Base-by-base conservation (phyloP, 169 alveolate genomes). In the Neospora caninum region DNA sequence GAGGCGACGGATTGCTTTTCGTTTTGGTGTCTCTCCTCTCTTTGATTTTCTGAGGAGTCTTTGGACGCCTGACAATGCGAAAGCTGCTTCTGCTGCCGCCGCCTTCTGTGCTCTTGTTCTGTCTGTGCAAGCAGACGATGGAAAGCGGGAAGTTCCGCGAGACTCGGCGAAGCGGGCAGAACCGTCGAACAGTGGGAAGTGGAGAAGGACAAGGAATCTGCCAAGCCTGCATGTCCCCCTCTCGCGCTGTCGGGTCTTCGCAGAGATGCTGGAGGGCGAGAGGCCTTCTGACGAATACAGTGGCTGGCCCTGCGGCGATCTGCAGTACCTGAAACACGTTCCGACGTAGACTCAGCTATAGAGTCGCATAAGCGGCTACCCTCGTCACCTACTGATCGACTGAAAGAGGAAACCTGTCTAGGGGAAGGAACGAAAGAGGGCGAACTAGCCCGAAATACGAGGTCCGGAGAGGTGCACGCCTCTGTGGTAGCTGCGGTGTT, bases 21-120 rank as follows among this genome's bases (percentile, higher is more conserved):
- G n/a, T n/a, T n/a, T n/a, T 18, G 34, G 34, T 64, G 73, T 27
- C n/a, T 29, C 73, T 29, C 31, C 73, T 64, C 73, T 22, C 34
- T 7, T 29, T 7, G 73, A 64, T 0, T 64, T 4, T 0, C 73
- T 0, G 73, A 29, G 7, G 34, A 16, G n/a, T 29, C 41, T 36
- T 41, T 2, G 34, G 53, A 36, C 20, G 31, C 41, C 64, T 82
- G 89, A 82, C 69, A 16, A 25, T 42, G 38, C 0, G 34, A 7
- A 4, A 29, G 89, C 38, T 41, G 53, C 67, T 82, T 82, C 64
- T 82, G 41, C 89, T 82, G 89, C 67, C 64, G 89, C 69, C 89
- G 89, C 89, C 25, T 36, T 67, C 89, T 22, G 69, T 82, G 89
- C 29, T 38, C 89, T 38, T 82, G 42, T 41, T 82, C 89, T 39